phyloP scores from a whole-genome alignment of 164 flowering plant genomes.

The Piper betle region DNA sequence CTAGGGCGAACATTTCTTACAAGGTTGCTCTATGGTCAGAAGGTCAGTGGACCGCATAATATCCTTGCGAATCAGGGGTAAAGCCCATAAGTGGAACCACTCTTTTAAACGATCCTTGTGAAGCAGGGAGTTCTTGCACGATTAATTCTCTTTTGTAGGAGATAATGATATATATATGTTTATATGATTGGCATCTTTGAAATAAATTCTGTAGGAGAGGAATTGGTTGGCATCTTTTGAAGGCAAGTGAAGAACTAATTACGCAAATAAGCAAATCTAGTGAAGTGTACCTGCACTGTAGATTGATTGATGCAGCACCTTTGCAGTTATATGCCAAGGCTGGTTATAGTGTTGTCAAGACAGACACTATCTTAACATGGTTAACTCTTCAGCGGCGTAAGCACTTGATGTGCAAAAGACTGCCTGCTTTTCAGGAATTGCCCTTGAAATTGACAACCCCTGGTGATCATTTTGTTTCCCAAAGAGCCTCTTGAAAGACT shows the following conservation, averaged over 20 bases:
- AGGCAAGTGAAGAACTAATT: slow-evolving; percentile 80
- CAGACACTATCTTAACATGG: slow-evolving; percentile 52
- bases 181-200: no score
- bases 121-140: no score
- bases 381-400: slow-evolving; percentile 78
- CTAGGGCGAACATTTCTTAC: no score
- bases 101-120: no score
- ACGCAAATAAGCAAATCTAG: slow-evolving; percentile 40
- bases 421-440: slow-evolving; percentile 21
- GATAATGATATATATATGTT: no score
- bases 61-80: no score
- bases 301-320: slow-evolving; percentile 78
- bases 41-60: no score
- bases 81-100: no score
- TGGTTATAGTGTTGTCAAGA: slow-evolving; percentile 55
- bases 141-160: no score
- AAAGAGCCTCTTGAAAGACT: no score
- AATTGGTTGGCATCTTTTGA: slow-evolving; percentile 88
- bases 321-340: slow-evolving; percentile 80
- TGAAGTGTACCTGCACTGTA: slow-evolving; percentile 80
- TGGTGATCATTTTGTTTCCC: no score
- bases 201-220: slow-evolving; percentile 60
- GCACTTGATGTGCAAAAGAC: slow-evolving; percentile 76
- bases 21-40: no score
- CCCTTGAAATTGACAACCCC: neutral